A percentile compares a stretch with the other conserved stretches of the same genome.
Conservation (phyloP, 768 basidiomycete genomes). For the Auricularia auricula-judae region DNA sequence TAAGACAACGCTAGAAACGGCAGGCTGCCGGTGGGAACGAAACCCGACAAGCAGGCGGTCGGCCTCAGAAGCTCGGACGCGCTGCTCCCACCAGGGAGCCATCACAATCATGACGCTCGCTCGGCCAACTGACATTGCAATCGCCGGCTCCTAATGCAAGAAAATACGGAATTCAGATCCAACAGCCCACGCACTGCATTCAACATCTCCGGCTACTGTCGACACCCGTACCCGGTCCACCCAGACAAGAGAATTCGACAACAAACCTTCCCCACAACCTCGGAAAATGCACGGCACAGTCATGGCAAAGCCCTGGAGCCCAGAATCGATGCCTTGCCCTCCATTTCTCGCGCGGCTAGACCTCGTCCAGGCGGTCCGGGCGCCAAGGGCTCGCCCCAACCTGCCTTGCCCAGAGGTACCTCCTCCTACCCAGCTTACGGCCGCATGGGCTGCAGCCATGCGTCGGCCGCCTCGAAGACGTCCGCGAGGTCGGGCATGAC, state of each 20-base stretch:
- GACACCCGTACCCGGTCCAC: background rate
- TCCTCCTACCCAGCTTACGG: constrained; percentile 35
- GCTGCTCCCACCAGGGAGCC: background rate
- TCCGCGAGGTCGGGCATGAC: constrained; percentile 82
- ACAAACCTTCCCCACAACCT: background rate
- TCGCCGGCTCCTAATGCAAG: background rate
- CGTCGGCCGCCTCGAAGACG: constrained; percentile 93
- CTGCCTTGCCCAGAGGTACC: background rate
- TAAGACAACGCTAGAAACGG: background rate
- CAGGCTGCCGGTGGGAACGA: background rate
- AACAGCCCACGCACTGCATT: background rate
- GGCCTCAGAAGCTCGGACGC: background rate
- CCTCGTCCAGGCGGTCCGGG: background rate
- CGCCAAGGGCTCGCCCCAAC: background rate
- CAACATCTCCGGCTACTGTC: background rate
- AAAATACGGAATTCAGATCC: background rate
- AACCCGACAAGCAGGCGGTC: background rate
- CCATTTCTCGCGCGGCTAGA: background rate
- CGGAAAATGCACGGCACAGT: background rate
- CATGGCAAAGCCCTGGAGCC: background rate
- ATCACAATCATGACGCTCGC: background rate
- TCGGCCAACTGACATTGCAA: background rate
- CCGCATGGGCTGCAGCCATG: constrained; percentile 86
- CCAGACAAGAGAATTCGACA: background rate
- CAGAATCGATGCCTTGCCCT: background rate